Base-by-base conservation (phyloP, 495 filamentous ascomycete genomes). In the Penicillium waksmanii region DNA sequence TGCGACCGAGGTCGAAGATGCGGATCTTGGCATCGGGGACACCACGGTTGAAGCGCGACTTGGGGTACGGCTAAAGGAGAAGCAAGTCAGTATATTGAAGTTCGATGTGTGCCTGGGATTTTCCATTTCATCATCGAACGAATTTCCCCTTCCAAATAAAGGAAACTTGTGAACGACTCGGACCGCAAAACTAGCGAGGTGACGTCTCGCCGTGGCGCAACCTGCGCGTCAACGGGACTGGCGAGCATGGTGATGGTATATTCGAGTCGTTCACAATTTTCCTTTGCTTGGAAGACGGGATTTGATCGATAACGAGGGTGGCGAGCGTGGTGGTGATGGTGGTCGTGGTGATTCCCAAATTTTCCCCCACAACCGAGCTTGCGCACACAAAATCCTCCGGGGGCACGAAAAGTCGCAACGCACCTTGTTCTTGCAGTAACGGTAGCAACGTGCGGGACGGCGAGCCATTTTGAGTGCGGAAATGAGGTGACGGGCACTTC, bases 341-440 rank as follows among this genome's bases (percentile, higher is more conserved):
- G 57, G 63, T 51, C 48, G 48, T 48, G 52, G 31, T 62, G 66
- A 52, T 13, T 55, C 23, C 54, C 53, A 56, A 33, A 43, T 51
- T 63, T 63, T 57, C 52, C 62, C 66, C 70, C 75, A 74, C 70
- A 76, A 76, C 64, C 69, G 70, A 70, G 62, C 65, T 57, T 53
- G 58, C 64, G 63, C 63, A 62, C 64, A 68, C 61, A 66, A 72
- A 78, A 73, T 64, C 58, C 62, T 63, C 63, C 56, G 58, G 36
- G 56, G 58, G 55, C 53, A 58, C 57, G 52, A 62, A 65, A 68
- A 60, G 66, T 55, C 60, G 59, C 60, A 84, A 66, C 88, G 80
- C 77, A 95, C 91, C 94, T 97, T 97, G 89, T 97, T 97, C 92
- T 98, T 98, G 92, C 95, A 98, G 88, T 98, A 98, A 79, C 95